Base-by-base conservation (phyloP, 768 basidiomycete genomes). In the Saitozyma sp. region DNA sequence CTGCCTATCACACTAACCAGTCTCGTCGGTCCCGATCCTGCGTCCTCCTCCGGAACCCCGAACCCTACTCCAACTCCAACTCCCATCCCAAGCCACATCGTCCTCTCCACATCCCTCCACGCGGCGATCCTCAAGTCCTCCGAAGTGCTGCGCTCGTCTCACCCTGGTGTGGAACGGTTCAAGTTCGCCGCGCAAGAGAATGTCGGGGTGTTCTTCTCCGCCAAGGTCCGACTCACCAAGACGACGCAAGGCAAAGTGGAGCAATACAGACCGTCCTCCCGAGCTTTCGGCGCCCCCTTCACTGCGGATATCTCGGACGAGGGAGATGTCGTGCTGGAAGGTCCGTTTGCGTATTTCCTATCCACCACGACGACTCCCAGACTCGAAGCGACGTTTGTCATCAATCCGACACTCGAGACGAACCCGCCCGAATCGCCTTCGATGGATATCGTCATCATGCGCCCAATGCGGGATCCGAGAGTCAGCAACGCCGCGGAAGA, bases 281-380 rank as follows among this genome's bases (percentile, higher is more conserved):
- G 40, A 60, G 74, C 56, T 65, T 78, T 48, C 74, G 77, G 16
- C 69, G 78, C 46, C 77, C 82, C 48, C 11, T 19, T 58, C 49
- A 62, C 50, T 16, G 9, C 16, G 17, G 1, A 71, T 80, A 20
- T 11, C 14, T 16, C 37, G 9, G 41, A 29, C 3, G n/a, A 46
- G 14, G 9, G 49, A 10, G 20, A 58, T 10, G 43, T 85, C 11
- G 81, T 83, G 43, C 64, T 92, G 9, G 69, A 82, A 3, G 94
- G 92, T 2, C 92, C 92, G 6, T 96, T 94, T 72, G 82, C 84
- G 37, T 98, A 97, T 80, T 90, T 96, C 76, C 79, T 93, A 29
- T 85, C 89, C 9, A 88, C 89, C 0, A 83, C 89, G 57, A 90
- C 92, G 64, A 89, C 89, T 49, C 90, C 92, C 79, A 84, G 95